Conservation (phyloP, 2,329 filamentous ascomycete genomes). For the Trichoderma polysporum region DNA sequence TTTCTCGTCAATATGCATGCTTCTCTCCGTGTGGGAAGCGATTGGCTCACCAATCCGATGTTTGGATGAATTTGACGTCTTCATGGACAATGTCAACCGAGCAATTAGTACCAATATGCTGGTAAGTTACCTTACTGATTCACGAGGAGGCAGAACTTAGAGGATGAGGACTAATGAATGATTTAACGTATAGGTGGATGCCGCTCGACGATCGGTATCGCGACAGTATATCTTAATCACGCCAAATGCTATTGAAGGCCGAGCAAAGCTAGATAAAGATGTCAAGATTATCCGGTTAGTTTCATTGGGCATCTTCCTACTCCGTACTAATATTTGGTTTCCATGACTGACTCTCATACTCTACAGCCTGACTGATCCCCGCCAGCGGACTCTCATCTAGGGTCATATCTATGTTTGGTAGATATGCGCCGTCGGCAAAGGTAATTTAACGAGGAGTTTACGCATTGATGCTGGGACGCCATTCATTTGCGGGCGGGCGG, state of each 20-base stretch:
- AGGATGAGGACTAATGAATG: slow-evolving; percentile 9
- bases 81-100: slow-evolving; percentile 97
- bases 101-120: slow-evolving; percentile 93
- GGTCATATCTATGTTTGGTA: not conserved
- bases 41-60: slow-evolving; percentile 96
- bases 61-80: slow-evolving; percentile 97
- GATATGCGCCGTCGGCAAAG: not conserved
- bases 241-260: slow-evolving; percentile 74
- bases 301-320: not conserved
- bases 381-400: slow-evolving; percentile 49
- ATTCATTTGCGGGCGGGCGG: not conserved
- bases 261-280: slow-evolving; percentile 60
- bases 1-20: slow-evolving; percentile 91
- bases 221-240: slow-evolving; percentile 96
- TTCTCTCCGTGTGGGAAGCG: slow-evolving; percentile 93
- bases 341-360: slow-evolving; percentile 23
- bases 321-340: not conserved
- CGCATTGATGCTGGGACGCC: not conserved
- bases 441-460: not conserved
- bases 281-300: slow-evolving; percentile 72
- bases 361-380: slow-evolving; percentile 57
- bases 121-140: slow-evolving; percentile 47
- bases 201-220: slow-evolving; percentile 81
- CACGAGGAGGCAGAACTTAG: not conserved
- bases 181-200: slow-evolving; percentile 61